These are phyloP conservation scores for Epichloe glyceriae DNA, from an alignment of 2,329 filamentous ascomycete species.

Conservation along the genomic window DNA sequence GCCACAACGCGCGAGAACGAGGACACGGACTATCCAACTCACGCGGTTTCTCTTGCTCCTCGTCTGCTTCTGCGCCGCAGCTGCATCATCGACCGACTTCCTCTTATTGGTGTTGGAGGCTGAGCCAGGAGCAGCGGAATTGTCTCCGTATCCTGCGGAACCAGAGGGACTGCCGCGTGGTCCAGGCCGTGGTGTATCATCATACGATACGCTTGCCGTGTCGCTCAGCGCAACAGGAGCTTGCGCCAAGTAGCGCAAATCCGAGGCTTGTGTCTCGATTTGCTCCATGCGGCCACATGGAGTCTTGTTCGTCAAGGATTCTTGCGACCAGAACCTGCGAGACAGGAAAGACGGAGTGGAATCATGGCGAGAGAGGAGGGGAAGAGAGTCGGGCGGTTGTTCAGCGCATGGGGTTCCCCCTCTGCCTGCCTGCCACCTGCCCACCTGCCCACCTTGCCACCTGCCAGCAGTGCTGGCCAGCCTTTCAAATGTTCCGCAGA, in stretches of 20 bases:
- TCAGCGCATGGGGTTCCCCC: neutral
- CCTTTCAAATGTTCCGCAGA: no score
- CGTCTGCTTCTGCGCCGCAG: constrained; percentile 36
- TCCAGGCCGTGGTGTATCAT: constrained; percentile 21
- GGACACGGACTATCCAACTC: constrained; percentile 16
- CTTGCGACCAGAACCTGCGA: neutral
- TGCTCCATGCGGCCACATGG: constrained; percentile 31
- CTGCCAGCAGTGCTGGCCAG: no score
- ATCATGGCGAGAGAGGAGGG: neutral
- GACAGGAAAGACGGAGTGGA: neutral
- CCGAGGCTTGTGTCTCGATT: constrained; percentile 40
- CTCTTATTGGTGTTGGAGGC: constrained; percentile 18
- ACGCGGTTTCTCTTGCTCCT: constrained; percentile 48
- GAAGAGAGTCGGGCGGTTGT: neutral
- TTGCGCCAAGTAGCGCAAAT: constrained; percentile 38
- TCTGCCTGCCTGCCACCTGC: neutral
- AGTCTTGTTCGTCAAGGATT: neutral
- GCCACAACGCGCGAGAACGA: neutral
- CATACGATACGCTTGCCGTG: constrained; percentile 19
- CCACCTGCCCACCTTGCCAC: no score
- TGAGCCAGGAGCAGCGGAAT: constrained; percentile 27
- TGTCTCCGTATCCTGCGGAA: constrained; percentile 33
- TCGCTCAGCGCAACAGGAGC: constrained; percentile 20
- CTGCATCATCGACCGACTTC: constrained; percentile 29
- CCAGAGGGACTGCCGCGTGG: constrained; percentile 20